phyloP scores from a whole-genome alignment of 2,329 filamentous ascomycete genomes.

The Neofusicoccum parvum region DNA sequence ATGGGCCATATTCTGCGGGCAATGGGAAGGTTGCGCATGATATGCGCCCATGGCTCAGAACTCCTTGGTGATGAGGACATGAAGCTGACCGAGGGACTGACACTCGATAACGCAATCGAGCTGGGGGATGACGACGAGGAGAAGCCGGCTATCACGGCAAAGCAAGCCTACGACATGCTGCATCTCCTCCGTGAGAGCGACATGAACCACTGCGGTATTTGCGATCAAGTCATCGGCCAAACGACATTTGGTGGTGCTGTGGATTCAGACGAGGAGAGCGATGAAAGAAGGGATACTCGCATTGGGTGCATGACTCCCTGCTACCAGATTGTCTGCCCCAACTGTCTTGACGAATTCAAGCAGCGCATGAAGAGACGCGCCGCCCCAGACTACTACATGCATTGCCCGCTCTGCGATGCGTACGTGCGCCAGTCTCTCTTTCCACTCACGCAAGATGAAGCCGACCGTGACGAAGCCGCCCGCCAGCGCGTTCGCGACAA shows the following conservation, averaged over 20 bases:
- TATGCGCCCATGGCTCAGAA: constrained; percentile 93
- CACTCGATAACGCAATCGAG: constrained; percentile 83
- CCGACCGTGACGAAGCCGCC: constrained; percentile 54
- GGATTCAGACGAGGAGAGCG: constrained; percentile 57
- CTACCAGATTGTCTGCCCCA: constrained; percentile 79
- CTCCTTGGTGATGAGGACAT: constrained; percentile 83
- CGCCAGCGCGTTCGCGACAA: constrained; percentile 58
- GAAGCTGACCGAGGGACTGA: constrained; percentile 76
- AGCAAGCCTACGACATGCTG: constrained; percentile 83
- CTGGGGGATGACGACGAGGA: constrained; percentile 68
- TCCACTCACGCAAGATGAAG: constrained; percentile 64
- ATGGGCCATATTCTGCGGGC: constrained; percentile 93
- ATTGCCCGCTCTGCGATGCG: constrained; percentile 70
- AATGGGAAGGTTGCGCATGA: constrained; percentile 83
- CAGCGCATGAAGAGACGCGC: constrained; percentile 45
- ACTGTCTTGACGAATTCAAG: constrained; percentile 67
- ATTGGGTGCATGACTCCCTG: constrained; percentile 83
- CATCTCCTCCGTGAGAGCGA: constrained; percentile 81
- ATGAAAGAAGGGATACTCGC: constrained; percentile 58
- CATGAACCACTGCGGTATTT: constrained; percentile 71
- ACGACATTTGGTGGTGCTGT: constrained; percentile 43
- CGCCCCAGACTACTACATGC: constrained; percentile 50
- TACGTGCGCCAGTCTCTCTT: constrained; percentile 67
- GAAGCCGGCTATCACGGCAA: constrained; percentile 62
- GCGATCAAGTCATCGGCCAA: constrained; percentile 64